Percentiles rank a stretch among this genome's conserved stretches.
phyloP scores from a whole-genome alignment of 2,329 filamentous ascomycete genomes.

The Aureobasidium sp. region DNA sequence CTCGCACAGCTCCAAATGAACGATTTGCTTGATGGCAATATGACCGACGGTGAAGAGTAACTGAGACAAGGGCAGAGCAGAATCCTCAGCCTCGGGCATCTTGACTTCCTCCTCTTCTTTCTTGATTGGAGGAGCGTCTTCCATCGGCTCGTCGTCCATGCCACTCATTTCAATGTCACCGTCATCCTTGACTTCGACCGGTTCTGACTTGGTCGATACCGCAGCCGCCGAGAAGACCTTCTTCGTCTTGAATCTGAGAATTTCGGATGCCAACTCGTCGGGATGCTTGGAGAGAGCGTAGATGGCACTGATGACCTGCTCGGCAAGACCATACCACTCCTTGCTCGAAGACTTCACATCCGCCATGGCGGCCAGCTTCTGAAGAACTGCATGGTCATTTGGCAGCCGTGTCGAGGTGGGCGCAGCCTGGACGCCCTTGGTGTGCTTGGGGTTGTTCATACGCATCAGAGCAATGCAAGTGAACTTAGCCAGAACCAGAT shows the following conservation, averaged over 20 bases:
- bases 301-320: conserved; percentile 92
- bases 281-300: conserved; percentile 92
- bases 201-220: conserved; percentile 16
- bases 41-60: conserved; percentile 93
- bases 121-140: conserved; percentile 17
- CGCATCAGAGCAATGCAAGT: conserved; percentile 88
- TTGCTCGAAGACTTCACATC: conserved; percentile 84
- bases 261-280: conserved; percentile 84
- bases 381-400: conserved; percentile 85
- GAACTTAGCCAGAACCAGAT: conserved; percentile 86
- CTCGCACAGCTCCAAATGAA: conserved; percentile 95
- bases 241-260: conserved; percentile 79
- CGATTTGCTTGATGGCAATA: conserved; percentile 97
- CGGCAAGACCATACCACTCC: conserved; percentile 88
- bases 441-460: conserved; percentile 78
- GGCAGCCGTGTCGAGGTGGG: conserved; percentile 63
- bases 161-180: conserved; percentile 34
- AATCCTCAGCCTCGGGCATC: conserved; percentile 18
- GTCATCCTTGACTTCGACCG: conserved; percentile 24
- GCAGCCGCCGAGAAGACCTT: conserved; percentile 60
- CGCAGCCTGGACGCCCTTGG: conserved; percentile 61
- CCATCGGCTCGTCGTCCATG: conserved; percentile 22
- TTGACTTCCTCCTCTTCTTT: conserved; percentile 21
- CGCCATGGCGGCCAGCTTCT: conserved; percentile 72
- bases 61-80: conserved; percentile 72